Evolutionary conservation across 73 alveolate genomes (phyloP).

Genomic region (Paramecium caudatum): DNA sequence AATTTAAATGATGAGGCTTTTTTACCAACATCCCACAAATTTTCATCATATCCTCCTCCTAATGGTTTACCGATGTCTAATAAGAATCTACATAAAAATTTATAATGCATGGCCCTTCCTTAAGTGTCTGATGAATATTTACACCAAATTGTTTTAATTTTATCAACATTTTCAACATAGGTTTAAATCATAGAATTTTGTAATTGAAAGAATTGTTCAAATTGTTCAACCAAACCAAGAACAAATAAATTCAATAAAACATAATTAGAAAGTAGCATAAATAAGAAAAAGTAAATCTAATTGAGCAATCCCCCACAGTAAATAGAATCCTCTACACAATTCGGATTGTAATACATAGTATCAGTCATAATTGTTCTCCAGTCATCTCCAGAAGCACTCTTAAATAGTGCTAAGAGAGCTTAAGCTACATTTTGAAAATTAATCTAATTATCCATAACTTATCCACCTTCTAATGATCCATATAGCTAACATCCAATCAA

Average conservation of each 20-base stretch:
- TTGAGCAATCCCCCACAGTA: constrained; percentile 17
- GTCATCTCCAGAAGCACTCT: constrained; percentile 52
- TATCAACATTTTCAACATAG: constrained; percentile 31
- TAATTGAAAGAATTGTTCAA: constrained; percentile 23
- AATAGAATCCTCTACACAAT: constrained; percentile 21
- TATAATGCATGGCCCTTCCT: constrained; percentile 43
- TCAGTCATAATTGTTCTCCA: constrained; percentile 66
- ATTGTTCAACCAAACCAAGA: constrained; percentile 45
- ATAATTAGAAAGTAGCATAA: constrained; percentile 38
- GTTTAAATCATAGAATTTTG: constrained; percentile 19
- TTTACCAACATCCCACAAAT: constrained; percentile 65
- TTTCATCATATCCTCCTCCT: not conserved
- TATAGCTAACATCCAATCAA: constrained; percentile 13
- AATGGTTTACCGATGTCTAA: constrained; percentile 43
- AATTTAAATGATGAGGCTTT: not conserved
- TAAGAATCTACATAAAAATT: constrained; percentile 16
- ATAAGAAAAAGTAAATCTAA: not conserved
- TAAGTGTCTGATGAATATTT: not conserved
- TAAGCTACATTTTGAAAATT: constrained; percentile 33
- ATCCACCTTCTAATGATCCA: constrained; percentile 42
- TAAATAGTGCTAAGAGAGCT: not conserved
- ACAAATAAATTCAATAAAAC: constrained; percentile 52
- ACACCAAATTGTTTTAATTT: constrained; percentile 59
- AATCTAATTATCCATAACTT: constrained; percentile 33
- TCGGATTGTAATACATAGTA: constrained; percentile 21